Evolutionary conservation across 2,329 filamentous ascomycete genomes (phyloP).

Genomic region (Aspergillus pseudoglaucus): DNA sequence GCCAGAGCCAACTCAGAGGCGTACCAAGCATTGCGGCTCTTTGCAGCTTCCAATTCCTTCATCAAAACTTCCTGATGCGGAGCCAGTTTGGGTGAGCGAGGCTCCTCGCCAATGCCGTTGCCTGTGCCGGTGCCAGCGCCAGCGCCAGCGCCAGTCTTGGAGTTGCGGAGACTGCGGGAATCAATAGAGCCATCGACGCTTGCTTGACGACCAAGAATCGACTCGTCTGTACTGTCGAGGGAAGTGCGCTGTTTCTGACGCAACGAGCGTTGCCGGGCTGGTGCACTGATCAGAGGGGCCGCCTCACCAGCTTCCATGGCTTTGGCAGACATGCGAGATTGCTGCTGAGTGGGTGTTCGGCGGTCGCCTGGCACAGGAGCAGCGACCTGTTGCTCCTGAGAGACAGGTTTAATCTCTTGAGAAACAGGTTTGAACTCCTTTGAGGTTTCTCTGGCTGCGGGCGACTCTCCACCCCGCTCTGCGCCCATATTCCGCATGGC

Average conservation of each 20-base stretch:
- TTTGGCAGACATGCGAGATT: constrained; percentile 35
- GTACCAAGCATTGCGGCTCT: constrained; percentile 92
- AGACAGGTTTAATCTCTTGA: constrained; percentile 34
- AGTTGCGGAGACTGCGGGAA: constrained; percentile 32
- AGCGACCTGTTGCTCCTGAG: constrained; percentile 43
- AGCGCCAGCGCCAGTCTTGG: constrained; percentile 15
- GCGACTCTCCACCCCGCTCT: constrained; percentile 44
- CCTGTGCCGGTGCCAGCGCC: no score
- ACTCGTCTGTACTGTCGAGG: constrained; percentile 62
- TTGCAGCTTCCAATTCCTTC: constrained; percentile 78
- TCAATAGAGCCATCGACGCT: constrained; percentile 38
- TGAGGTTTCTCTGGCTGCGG: constrained; percentile 38
- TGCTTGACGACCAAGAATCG: constrained; percentile 37
- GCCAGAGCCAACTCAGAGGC: constrained; percentile 90
- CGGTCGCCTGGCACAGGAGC: constrained; percentile 50
- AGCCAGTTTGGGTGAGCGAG: constrained; percentile 39
- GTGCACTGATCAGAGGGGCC: constrained; percentile 37
- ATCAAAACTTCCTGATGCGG: constrained; percentile 57
- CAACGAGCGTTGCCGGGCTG: constrained; percentile 45
- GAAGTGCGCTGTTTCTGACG: constrained; percentile 59
- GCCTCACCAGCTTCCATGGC: constrained; percentile 43
- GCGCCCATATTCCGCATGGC: constrained; percentile 36
- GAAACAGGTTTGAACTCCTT: constrained; percentile 27
- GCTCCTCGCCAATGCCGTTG: constrained; percentile 31
- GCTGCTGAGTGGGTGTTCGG: constrained; percentile 55